Conservation (phyloP, 2,329 filamentous ascomycete genomes). For the Nothomitra cinnamomea region DNA sequence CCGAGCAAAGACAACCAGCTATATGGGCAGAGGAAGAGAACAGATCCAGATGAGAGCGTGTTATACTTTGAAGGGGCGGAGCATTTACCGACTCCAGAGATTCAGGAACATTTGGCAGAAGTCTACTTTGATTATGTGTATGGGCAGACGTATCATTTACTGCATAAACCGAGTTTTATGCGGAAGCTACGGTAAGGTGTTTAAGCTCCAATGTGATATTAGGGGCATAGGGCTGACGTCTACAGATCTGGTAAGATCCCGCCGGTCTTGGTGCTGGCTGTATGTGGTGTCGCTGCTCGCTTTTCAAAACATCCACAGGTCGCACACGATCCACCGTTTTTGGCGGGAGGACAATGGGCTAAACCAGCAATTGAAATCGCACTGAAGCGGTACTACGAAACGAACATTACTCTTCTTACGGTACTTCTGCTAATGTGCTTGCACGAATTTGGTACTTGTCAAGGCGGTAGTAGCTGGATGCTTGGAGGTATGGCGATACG, state of each 20-base stretch:
- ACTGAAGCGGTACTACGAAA: constrained; percentile 75
- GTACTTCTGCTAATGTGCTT: constrained; percentile 76
- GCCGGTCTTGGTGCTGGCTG: constrained; percentile 79
- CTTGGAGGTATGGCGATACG: constrained; percentile 86
- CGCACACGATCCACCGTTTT: constrained; percentile 58
- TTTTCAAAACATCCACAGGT: constrained; percentile 82
- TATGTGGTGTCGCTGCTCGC: constrained; percentile 87
- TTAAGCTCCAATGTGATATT: neutral
- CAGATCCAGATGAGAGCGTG: constrained; percentile 54
- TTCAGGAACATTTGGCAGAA: constrained; percentile 85
- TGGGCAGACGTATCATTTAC: constrained; percentile 81
- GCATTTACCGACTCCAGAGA: constrained; percentile 64
- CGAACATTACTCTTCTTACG: constrained; percentile 89
- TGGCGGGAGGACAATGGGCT: constrained; percentile 85
- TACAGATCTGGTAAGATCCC: constrained; percentile 58
- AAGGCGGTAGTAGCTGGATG: constrained; percentile 90
- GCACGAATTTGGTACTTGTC: constrained; percentile 93
- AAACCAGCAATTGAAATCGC: constrained; percentile 74
- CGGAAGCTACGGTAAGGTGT: constrained; percentile 50
- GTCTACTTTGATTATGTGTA: constrained; percentile 94
- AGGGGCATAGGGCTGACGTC: neutral
- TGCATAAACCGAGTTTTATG: constrained; percentile 97
- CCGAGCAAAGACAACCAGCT: neutral
- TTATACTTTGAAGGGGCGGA: constrained; percentile 69
- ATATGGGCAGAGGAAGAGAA: constrained; percentile 15